phyloP scores from a whole-genome alignment of 2,329 filamentous ascomycete species.

The Epichloe coenophiala region DNA sequence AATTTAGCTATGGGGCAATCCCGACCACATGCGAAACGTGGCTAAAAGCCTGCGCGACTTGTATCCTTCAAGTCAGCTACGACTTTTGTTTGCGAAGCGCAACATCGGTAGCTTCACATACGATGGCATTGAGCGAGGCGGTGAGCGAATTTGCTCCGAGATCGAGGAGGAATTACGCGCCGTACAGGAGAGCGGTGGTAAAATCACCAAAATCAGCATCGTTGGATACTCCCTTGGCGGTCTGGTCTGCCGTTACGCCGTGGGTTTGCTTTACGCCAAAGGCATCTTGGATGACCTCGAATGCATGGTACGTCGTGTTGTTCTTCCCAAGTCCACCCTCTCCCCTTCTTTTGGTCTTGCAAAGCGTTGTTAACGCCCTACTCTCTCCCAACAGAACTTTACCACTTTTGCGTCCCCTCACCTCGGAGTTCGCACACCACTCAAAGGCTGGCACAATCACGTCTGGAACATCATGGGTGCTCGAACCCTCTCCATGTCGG shows the following conservation, averaged over 20 bases:
- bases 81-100: conserved; percentile 58
- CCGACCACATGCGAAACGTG: conserved; percentile 55
- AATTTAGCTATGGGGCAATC: conserved; percentile 62
- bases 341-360: neutral
- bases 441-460: conserved; percentile 50
- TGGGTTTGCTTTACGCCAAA: conserved; percentile 70
- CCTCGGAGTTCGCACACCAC: conserved; percentile 59
- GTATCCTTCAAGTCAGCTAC: conserved; percentile 48
- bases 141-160: conserved; percentile 53
- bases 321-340: neutral
- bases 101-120: conserved; percentile 63
- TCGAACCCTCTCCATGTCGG: conserved; percentile 67
- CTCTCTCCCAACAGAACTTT: conserved; percentile 50
- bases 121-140: conserved; percentile 54
- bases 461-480: conserved; percentile 78
- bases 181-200: conserved; percentile 48
- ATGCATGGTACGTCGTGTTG: conserved; percentile 47
- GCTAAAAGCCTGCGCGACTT: conserved; percentile 50
- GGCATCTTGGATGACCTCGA: conserved; percentile 67
- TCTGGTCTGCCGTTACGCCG: conserved; percentile 70
- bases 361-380: neutral
- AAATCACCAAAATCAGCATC: conserved; percentile 71
- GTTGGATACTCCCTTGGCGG: conserved; percentile 88
- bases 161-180: conserved; percentile 49
- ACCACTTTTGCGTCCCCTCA: conserved; percentile 83